Evolutionary conservation across 371 early-diverging fungal genomes (phyloP), one percentile per base, ranked within the genome.

Genomic region (Actinomucor elegans): DNA sequence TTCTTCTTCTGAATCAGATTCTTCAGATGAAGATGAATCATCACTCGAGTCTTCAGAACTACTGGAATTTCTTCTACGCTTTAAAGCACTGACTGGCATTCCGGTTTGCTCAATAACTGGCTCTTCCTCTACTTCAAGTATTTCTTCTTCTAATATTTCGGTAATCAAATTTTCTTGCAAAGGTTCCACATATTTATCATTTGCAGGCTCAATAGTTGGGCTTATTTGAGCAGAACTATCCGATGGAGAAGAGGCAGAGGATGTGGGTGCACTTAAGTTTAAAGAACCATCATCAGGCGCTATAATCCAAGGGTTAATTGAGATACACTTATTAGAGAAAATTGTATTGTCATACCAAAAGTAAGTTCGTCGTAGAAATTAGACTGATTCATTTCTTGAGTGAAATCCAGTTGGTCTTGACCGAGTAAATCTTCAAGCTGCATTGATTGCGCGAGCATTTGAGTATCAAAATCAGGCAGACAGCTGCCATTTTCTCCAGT

Each of bases 321-420:
- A n/a, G n/a, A n/a, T n/a, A n/a, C n/a, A n/a, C n/a, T n/a, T n/a
- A n/a, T n/a, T n/a, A 45, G 20, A 15, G n/a, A 15, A 20, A 4
- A 17, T 31, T 18, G 15, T 26, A 27, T 15, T 29, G 44, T 7
- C 34, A 54, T 71, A 75, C 76, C 73, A 71, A 70, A 76, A 32
- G 70, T 59, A 24, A 76, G 43, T 52, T 76, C 76, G 47, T 76
- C 76, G 45, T 76, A 76, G 8, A 72, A 66, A 2, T 54, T 48
- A 3, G 67, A 42, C 17, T 57, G 41, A 23, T 43, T 54, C 23
- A 51, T 55, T 8, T 28, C 40, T 38, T 52, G 50, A 21, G 53
- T 41, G 17, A 63, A 57, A n/a, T 48, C 34, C 14, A 66, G 49
- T 23, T 61, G 61, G 37, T 64, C 64, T 61, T 69, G 69, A 23